Conservation (phyloP, 2,329 filamentous ascomycete species). For the Boeremia lycopersici region DNA sequence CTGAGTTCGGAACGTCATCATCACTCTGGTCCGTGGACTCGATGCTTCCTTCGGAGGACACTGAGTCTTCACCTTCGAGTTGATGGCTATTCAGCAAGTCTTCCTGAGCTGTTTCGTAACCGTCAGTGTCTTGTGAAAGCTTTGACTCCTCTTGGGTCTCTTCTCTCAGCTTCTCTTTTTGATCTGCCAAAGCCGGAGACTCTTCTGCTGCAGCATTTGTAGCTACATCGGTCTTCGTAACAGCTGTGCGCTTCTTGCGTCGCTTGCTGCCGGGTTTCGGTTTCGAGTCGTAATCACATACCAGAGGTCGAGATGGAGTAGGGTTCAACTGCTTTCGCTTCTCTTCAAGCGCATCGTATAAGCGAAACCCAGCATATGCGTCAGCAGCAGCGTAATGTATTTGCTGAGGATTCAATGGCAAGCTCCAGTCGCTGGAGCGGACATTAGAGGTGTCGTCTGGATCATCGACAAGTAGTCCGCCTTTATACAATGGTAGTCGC, state of each 20-base stretch:
- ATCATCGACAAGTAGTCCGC: constrained; percentile 53
- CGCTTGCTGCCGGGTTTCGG: constrained; percentile 13
- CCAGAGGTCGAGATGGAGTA: constrained; percentile 70
- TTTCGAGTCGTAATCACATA: constrained; percentile 66
- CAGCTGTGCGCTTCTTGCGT: constrained; percentile 15
- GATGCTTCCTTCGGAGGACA: constrained; percentile 5
- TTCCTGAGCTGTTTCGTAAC: constrained; percentile 45
- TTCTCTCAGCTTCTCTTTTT: constrained; percentile 18
- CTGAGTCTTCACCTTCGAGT: constrained; percentile 21
- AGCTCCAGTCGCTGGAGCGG: constrained; percentile 76
- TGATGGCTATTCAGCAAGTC: constrained; percentile 33
- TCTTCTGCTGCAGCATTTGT: constrained; percentile 13
- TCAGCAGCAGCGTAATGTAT: constrained; percentile 78
- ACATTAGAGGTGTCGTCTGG: constrained; percentile 52
- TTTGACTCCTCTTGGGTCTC: constrained; percentile 24
- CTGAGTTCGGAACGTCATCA: neutral
- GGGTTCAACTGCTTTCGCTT: constrained; percentile 71
- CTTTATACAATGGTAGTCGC: constrained; percentile 83
- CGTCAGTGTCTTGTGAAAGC: constrained; percentile 26
- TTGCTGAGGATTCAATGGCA: constrained; percentile 66
- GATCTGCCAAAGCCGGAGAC: constrained; percentile 22
- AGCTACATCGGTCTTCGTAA: constrained; percentile 13
- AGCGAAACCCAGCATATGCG: constrained; percentile 79
- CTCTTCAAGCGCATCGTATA: constrained; percentile 74
- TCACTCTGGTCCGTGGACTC: constrained; percentile 13